Evolutionary conservation across 805 yeast species (phyloP).

Genomic region (Aciculoconidium aculeatum): DNA sequence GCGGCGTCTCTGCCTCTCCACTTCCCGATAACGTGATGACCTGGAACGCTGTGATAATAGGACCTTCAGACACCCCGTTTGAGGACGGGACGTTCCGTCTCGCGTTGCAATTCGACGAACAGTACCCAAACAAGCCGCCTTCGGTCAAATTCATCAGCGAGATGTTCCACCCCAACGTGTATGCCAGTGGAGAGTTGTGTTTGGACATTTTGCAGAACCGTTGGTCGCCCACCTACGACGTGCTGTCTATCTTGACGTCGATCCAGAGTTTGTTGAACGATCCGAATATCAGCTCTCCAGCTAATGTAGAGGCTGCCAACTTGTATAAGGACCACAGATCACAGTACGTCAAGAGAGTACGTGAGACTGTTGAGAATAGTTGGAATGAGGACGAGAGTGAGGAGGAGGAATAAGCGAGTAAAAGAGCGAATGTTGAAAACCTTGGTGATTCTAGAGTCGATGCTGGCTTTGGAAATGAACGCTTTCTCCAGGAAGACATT

Average conservation of each 20-base stretch:
- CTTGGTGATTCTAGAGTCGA: slow-evolving; percentile 8
- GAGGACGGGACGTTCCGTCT: slow-evolving; percentile 96
- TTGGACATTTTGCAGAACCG: slow-evolving; percentile 92
- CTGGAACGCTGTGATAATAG: slow-evolving; percentile 95
- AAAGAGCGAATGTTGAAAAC: slow-evolving; percentile 10
- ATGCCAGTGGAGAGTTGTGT: slow-evolving; percentile 92
- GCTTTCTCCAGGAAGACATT: no score
- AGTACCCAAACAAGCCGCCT: slow-evolving; percentile 97
- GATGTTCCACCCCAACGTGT: slow-evolving; percentile 98
- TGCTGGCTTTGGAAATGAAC: no score
- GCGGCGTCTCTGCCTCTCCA: slow-evolving; percentile 97
- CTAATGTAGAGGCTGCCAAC: slow-evolving; percentile 96
- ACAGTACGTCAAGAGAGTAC: slow-evolving; percentile 84
- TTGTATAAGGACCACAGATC: slow-evolving; percentile 91
- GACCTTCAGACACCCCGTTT: slow-evolving; percentile 96
- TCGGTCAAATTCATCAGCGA: slow-evolving; percentile 82
- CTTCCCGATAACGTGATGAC: slow-evolving; percentile 95
- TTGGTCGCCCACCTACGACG: slow-evolving; percentile 99
- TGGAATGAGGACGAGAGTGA: slow-evolving; percentile 80
- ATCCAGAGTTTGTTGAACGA: slow-evolving; percentile 89
- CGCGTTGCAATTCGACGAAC: slow-evolving; percentile 86
- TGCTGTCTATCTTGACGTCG: slow-evolving; percentile 88
- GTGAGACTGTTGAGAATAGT: slow-evolving; percentile 90
- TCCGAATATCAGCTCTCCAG: slow-evolving; percentile 95
- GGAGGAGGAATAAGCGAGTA: slow-evolving; percentile 27